These are phyloP conservation scores for Suillus clintonianus DNA, from an alignment of 768 basidiomycete species.

Conservation along the genomic window DNA sequence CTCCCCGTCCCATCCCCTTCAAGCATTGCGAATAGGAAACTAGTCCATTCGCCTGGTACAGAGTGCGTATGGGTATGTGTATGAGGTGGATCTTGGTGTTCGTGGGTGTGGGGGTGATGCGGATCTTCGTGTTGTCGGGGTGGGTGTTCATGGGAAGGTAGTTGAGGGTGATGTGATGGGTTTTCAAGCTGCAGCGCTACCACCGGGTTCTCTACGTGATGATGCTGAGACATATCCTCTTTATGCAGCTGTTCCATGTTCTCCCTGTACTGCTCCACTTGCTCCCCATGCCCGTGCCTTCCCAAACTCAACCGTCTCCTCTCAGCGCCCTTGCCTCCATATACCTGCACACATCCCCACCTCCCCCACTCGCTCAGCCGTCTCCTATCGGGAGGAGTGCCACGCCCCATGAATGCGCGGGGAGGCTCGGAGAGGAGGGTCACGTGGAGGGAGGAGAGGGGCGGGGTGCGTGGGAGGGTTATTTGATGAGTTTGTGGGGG, in stretches of 20 bases:
- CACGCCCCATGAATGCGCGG: slow-evolving; percentile 36
- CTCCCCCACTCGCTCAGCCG: slow-evolving; percentile 32
- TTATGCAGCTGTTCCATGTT: not conserved
- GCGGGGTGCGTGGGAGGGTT: slow-evolving; percentile 15
- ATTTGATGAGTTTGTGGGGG: slow-evolving; percentile 6
- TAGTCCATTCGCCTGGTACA: slow-evolving; percentile 30
- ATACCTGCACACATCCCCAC: slow-evolving; percentile 6
- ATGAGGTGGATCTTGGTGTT: slow-evolving; percentile 2
- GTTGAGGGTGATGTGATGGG: not conserved
- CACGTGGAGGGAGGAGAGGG: slow-evolving; percentile 32
- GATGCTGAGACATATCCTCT: not conserved
- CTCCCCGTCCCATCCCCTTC: slow-evolving; percentile 28
- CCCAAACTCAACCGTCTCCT: not conserved
- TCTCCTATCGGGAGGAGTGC: slow-evolving; percentile 31
- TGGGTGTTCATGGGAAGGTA: not conserved
- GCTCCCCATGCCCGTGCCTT: no score
- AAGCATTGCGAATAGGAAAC: slow-evolving; percentile 35
- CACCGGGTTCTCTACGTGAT: no score
- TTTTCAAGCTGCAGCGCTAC: no score
- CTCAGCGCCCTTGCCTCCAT: not conserved
- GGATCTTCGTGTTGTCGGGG: not conserved
- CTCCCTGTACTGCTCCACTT: no score
- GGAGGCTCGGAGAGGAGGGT: slow-evolving; percentile 33
- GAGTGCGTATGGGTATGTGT: not conserved
- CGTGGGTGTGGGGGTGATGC: not conserved